Base-by-base conservation (phyloP, 2,329 filamentous ascomycete genomes). In the Apiospora hydei region DNA sequence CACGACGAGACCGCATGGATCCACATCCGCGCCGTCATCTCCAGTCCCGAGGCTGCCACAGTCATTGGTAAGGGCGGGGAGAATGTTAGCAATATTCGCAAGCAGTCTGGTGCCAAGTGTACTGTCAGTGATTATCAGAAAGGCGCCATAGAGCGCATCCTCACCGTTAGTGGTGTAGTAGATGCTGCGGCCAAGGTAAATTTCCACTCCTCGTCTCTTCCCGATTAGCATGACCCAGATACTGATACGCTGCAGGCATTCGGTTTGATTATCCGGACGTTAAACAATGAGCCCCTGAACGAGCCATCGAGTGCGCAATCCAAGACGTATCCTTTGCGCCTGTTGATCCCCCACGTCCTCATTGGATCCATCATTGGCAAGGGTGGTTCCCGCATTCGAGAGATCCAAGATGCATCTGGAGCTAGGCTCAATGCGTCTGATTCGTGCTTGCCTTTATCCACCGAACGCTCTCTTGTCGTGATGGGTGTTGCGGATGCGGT, bases 291-390 rank as follows among this genome's bases (percentile, higher is more conserved):
- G 85, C 93, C 95, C 46, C 89, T 99, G 70, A 92, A 94, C 77
- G 89, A 94, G 79, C 87, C 96, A 51, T 99, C 96, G 16, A 98
- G 93, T 72, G 92, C 95, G 70, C 94, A 97, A 76, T 98, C 96
- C 74, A 98, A 98, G 89, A 98, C 96, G 1, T 99, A 99, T 78
- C 96, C 96, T 73, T 91, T 99, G 71, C 95, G 96, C 77, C 91
- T 99, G 69, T 90, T 99, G 71, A 94, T 99, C 77, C 96, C 96
- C 24, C 96, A 98, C 81, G 96, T 99, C 78, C 89, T 99, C 72
- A 99, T 99, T 78, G 96, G 96, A 70, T 98, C 96, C 73, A 98
- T 99, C 84, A 99, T 99, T 83, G 96, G 96, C 79, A 99, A 99
- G 86, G 94, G 93, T 75, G 96, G 96, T 76, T 93, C 95, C 73